A percentile compares a stretch with the other conserved stretches of the same genome.
Conservation (phyloP, 495 filamentous ascomycete genomes). For the Extremus antarcticus region DNA sequence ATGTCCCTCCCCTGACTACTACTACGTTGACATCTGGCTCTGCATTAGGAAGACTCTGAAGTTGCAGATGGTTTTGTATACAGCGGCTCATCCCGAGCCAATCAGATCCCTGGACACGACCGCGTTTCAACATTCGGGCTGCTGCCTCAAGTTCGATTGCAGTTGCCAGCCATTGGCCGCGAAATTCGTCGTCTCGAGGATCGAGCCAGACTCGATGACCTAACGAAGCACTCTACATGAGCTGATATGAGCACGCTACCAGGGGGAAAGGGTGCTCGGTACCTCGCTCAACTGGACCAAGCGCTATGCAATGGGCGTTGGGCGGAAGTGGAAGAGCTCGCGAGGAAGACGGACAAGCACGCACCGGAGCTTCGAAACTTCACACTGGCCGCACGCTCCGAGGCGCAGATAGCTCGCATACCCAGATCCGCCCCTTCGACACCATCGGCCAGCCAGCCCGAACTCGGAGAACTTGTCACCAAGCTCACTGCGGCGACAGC, state of each 20-base stretch:
- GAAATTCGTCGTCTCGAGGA: too few species aligned
- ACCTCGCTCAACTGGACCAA: conserved; percentile 68
- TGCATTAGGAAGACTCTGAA: too few species aligned
- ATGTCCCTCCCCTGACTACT: too few species aligned
- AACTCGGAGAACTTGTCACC: conserved; percentile 50
- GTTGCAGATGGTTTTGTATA: too few species aligned
- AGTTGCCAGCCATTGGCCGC: too few species aligned
- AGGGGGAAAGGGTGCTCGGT: conserved; percentile 64
- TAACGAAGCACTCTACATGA: too few species aligned
- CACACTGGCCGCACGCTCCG: conserved; percentile 61
- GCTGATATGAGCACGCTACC: conserved; percentile 15
- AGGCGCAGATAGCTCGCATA: conserved; percentile 38
- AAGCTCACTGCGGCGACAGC: conserved; percentile 48
- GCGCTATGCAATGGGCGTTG: conserved; percentile 81
- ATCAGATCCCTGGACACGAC: background rate
- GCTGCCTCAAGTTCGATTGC: background rate
- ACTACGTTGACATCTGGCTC: too few species aligned
- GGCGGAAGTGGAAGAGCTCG: conserved; percentile 79
- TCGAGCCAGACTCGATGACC: too few species aligned
- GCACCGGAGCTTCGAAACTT: conserved; percentile 69
- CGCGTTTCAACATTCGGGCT: too few species aligned
- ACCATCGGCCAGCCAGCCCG: conserved; percentile 31
- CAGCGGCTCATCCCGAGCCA: background rate
- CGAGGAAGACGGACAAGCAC: conserved; percentile 87
- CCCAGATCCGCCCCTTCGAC: conserved; percentile 30